Base-by-base conservation (phyloP, 2,329 filamentous ascomycete genomes). In the Fusarium sp. region DNA sequence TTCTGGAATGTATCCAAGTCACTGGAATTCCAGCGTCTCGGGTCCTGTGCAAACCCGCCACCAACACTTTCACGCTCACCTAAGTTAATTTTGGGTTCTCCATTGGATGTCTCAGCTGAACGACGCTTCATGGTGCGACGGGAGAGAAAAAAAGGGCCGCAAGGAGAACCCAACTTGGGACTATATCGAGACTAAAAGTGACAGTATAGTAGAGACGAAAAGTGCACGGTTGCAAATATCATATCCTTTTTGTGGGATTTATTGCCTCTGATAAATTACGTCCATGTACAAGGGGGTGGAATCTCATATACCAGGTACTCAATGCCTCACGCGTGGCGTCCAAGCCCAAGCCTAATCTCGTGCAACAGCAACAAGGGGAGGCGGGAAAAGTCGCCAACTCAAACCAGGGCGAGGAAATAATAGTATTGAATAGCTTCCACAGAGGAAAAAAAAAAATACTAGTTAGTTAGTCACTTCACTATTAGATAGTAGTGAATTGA, bases 1-100 rank as follows among this genome's bases (percentile, higher is more conserved):
- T 66, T 72, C 70, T 73, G 70, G 70, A 73, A 73, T 71, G 70
- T n/a, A 55, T 59, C 54, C 57, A 55, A 35, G 25, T 41, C 53
- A 60, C 65, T 73, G 66, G 70, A 73, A 73, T 73, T 73, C 70
- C 62, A 73, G 50, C 50, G 38, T 27, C 25, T 61, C 33, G 54
- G 50, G 54, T 41, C 45, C 56, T 50, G 25, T 55, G 42, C 25
- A 17, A 14, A 27, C 54, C 29, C 54, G 41, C 59, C 53, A 45
- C 53, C 39, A 49, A 10, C 53, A 33, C 50, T 25, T 20, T 25
- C 38, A 25, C 52, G 38, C 33, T 36, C 22, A 52, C 31, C 31
- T n/a, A 29, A 44, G 18, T 31, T 55, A 49, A 49, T 49, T 49
- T 33, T 49, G 29, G 46, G 29, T 45, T 45, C 44, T 14, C 27